Evolutionary conservation across 2,329 filamentous ascomycete genomes (phyloP), one percentile per base, ranked within the genome.

Genomic region (Fusarium redolens): DNA sequence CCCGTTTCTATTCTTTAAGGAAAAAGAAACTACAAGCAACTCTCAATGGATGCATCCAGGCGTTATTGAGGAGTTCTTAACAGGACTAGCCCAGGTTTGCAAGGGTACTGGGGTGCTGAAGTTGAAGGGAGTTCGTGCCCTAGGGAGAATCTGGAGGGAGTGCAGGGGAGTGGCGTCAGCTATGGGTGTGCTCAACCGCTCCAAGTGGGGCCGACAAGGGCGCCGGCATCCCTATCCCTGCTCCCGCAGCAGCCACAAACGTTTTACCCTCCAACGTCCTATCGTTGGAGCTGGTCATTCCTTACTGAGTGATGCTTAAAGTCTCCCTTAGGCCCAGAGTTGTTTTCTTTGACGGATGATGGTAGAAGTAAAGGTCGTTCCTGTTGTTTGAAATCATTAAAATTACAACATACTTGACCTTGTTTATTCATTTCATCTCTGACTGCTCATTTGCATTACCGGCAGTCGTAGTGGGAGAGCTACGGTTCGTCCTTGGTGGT

Each of bases 201-300:
- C 64, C 25, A 70, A 57, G 70, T 61, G 65, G 66, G 65, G 58
- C 61, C n/a, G 52, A 54, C 65, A 59, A 74, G 61, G 66, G 61
- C 56, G 41, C 44, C 47, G 54, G 44, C 67, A 77, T 77, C 73
- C 76, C 45, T 67, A 78, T 77, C 76, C 76, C 73, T 78, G 76
- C 58, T 72, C 74, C 75, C 68, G 69, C 71, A 69, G 56, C 37
- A 71, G 74, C 76, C 75, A 73, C 72, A 65, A 67, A 61, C 69
- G 73, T 73, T 72, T 54, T 60, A 35, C 59, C 65, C 38, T 76
- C 70, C 72, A 77, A 77, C 74, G 75, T 72, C 66, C 67, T 62
- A 56, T 50, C 50, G 63, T 61, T 61, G 60, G 64, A 65, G 64
- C 65, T 71, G 65, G 60, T 52, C 74, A 77, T 78, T 78, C 76